Evolutionary conservation across 768 basidiomycete genomes (phyloP), one percentile per base, ranked within the genome.

Genomic region (Leccinum subtestaceum): DNA sequence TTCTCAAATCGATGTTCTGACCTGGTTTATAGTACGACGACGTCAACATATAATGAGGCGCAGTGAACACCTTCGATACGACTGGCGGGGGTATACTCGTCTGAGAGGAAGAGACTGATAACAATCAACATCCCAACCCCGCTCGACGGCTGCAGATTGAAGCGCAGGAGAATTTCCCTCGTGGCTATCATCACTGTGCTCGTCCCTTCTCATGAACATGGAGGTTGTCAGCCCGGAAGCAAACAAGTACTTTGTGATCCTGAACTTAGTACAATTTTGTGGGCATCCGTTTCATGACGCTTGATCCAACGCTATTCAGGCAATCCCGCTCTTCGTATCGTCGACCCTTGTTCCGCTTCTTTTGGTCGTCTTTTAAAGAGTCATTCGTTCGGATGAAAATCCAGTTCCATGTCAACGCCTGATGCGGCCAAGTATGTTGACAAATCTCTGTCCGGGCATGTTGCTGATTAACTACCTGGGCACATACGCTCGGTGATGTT

Each of bases 231-330:
- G 81, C 19, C 74, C 72, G 25, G 87, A 89, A 71, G 92, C 93
- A 45, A 95, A 92, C 68, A 87, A 88, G 53, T 98, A 95, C 67
- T 85, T 97, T 62, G 95, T 94, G 0, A 84, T 98, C 63, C 77
- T 99, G 50, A 77, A 87, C 2, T 92, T 64, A 91, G 92, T 63
- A 97, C 95, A 6, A 81, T 98, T 21, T 76, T 98, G 56, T 98
- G 97, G 97, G 96, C 96, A 15, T 89, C 94, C 4, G 97, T 10
- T 31, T 10, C 10, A 4, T 31, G 31, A 0, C 10, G 31, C 31
- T 31, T 31, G 31, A 31, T 31, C 10, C 31, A 31, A 31, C 31
- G 10, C 0, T 31, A 31, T 31, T 31, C 4, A 31, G 31, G 31
- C 31, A 31, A 31, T 31, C 31, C 31, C 31, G 31, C 31, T 31